Percentiles rank a stretch among this genome's conserved stretches.
Evolutionary conservation across 208 protist genomes (phyloP).

Genomic region (Polymyxa betae): DNA sequence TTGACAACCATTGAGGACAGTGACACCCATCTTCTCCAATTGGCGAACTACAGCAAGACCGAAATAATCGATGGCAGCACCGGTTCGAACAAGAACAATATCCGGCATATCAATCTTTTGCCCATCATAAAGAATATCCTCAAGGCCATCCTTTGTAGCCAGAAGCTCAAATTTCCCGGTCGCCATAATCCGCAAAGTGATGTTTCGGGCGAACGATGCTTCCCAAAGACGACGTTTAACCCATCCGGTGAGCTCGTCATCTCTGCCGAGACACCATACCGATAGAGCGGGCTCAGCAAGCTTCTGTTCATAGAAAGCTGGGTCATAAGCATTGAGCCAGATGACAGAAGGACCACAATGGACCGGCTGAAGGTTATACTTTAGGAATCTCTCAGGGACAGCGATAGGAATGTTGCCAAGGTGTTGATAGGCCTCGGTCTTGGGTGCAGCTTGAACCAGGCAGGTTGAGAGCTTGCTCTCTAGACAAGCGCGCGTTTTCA

Average conservation of each 20-base stretch:
- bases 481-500: neutral
- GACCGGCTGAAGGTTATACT: neutral
- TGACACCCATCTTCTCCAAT: constrained; percentile 61
- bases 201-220: constrained; percentile 41
- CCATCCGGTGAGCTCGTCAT: constrained; percentile 3
- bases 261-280: neutral
- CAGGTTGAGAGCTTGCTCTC: neutral
- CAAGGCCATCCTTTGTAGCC: constrained; percentile 24
- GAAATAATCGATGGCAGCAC: constrained; percentile 59
- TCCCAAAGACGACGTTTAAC: constrained; percentile 31
- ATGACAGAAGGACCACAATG: constrained; percentile 31
- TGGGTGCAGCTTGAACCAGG: neutral
- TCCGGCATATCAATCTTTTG: constrained; percentile 18
- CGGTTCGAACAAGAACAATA: constrained; percentile 39
- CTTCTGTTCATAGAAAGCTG: constrained; percentile 28
- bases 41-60: constrained; percentile 61
- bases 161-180: constrained; percentile 53
- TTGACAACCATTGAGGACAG: constrained; percentile 33
- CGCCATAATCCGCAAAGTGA: neutral
- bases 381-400: neutral
- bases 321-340: neutral
- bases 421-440: neutral
- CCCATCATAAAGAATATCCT: constrained; percentile 49
- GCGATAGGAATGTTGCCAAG: neutral
- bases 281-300: neutral